Evolutionary conservation across 257 asterid genomes (phyloP).

Genomic region (Datura wrightii): DNA sequence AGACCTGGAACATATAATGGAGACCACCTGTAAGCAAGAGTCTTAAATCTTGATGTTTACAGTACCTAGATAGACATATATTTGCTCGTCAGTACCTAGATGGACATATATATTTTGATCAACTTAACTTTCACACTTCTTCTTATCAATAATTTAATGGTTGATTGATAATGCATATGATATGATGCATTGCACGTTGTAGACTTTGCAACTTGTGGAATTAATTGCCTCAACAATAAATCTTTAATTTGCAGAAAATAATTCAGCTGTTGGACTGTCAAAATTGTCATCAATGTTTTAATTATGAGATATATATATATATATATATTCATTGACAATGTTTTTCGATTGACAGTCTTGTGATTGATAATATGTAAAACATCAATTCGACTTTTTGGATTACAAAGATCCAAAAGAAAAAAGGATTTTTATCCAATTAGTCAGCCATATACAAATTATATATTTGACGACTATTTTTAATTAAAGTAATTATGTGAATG

Average conservation of each 20-base stretch:
- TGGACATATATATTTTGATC: neutral
- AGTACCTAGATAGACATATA: neutral
- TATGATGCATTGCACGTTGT: constrained; percentile 3
- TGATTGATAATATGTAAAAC: neutral
- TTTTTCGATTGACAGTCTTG: neutral
- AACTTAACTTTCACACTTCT: neutral
- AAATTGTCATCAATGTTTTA: neutral
- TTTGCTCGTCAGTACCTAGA: too few species aligned
- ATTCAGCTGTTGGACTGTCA: neutral
- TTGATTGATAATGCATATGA: neutral
- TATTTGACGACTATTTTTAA: neutral
- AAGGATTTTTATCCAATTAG: too few species aligned
- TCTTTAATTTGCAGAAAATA: neutral
- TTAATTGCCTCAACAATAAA: neutral
- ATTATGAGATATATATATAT: neutral
- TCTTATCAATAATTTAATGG: neutral
- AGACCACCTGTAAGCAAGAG: neutral
- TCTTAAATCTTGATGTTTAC: neutral
- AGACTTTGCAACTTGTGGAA: neutral
- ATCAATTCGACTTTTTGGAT: neutral
- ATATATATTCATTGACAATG: neutral
- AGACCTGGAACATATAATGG: constrained; percentile 10
- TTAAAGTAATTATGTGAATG: neutral
- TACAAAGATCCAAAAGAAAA: neutral
- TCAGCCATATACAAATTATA: too few species aligned